phyloP scores from a whole-genome alignment of 164 flowering plant genomes.

The Dillenia suffruticosa region DNA sequence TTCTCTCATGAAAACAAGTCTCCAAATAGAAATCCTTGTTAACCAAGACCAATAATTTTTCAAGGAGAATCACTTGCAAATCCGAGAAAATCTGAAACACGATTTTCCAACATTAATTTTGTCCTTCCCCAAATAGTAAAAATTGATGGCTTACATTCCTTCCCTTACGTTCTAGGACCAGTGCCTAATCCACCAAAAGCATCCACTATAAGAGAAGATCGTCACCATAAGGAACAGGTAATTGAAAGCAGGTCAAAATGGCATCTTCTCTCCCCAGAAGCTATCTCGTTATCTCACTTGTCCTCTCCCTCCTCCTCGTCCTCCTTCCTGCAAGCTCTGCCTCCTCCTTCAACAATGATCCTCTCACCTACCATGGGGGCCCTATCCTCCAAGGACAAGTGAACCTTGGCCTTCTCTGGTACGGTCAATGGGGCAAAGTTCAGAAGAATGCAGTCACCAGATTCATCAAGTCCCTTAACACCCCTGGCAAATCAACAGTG shows the following conservation, averaged over 20 bases:
- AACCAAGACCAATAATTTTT: too few species aligned
- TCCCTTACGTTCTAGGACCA: too few species aligned
- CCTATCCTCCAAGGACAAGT: constrained; percentile 30
- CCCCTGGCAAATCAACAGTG: neutral
- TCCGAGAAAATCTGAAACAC: too few species aligned
- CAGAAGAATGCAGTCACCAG: constrained; percentile 23
- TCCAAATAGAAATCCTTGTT: too few species aligned
- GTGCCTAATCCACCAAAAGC: too few species aligned
- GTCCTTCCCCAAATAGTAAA: too few species aligned
- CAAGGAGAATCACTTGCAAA: too few species aligned
- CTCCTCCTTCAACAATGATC: neutral
- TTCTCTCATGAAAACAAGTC: too few species aligned
- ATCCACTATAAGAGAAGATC: too few species aligned
- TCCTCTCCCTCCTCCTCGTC: constrained; percentile 2
- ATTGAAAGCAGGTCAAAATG: neutral
- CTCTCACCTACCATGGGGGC: constrained; percentile 26
- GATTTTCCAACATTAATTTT: too few species aligned
- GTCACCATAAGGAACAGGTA: too few species aligned
- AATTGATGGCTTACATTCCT: too few species aligned
- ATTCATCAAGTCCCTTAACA: constrained; percentile 29
- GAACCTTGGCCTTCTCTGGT: constrained; percentile 33
- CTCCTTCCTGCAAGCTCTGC: neutral
- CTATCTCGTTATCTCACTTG: neutral
- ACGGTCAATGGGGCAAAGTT: constrained; percentile 27
- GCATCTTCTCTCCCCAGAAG: constrained; percentile 1